These are phyloP conservation scores for Panus rudis DNA, from an alignment of 768 basidiomycete species.

Conservation along the genomic window DNA sequence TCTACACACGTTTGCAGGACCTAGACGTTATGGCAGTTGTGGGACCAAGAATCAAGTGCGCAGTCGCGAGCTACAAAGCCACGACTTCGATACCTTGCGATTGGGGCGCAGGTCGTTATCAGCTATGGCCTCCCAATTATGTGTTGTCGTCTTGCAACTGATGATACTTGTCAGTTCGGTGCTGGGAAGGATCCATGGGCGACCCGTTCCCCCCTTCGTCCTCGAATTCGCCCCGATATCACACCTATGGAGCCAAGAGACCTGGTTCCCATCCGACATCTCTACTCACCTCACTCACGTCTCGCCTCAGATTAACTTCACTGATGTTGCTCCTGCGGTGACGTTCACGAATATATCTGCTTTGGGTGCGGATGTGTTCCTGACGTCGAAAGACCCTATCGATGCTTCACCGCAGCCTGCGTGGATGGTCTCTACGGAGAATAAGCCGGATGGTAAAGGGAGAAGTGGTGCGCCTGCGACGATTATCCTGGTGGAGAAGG, in stretches of 20 bases:
- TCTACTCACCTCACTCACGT: constrained; percentile 17
- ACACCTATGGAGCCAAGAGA: constrained; percentile 19
- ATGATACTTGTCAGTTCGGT: too few relatives aligned
- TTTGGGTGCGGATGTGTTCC: constrained; percentile 10
- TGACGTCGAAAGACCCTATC: constrained; percentile 18
- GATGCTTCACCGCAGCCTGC: constrained; percentile 8
- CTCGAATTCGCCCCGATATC: constrained; percentile 20
- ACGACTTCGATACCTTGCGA: too few relatives aligned
- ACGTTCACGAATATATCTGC: constrained; percentile 14
- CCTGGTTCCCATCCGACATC: constrained; percentile 21
- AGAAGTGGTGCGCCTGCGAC: constrained; percentile 20
- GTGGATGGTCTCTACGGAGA: constrained; percentile 13
- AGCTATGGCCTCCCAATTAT: too few relatives aligned
- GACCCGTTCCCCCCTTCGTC: constrained; percentile 19
- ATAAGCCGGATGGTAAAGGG: constrained; percentile 20
- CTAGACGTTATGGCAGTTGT: too few relatives aligned
- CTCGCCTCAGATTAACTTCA: constrained; percentile 13
- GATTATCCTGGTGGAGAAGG: constrained; percentile 24
- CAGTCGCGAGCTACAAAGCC: too few relatives aligned
- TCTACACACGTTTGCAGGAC: too few relatives aligned
- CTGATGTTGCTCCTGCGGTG: constrained; percentile 9
- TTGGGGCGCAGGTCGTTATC: too few relatives aligned
- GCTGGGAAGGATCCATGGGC: too few relatives aligned
- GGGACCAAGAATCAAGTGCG: too few relatives aligned
- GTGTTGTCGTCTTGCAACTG: too few relatives aligned